Conservation (phyloP, 2,329 filamentous ascomycete species). For the Coleophoma cylindrospora region DNA sequence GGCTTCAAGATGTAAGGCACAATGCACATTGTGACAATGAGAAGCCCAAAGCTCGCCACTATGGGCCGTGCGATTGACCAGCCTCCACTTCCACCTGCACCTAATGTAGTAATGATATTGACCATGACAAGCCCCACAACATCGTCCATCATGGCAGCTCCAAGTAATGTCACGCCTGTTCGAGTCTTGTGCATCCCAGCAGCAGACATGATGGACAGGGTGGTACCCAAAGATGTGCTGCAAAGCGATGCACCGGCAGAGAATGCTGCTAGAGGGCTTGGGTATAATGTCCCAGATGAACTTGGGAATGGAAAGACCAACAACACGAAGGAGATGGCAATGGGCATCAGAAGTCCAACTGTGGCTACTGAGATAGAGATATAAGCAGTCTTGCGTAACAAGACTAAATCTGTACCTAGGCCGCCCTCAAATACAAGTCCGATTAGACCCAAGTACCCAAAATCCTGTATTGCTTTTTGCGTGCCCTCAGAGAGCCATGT, state of each 20-base stretch:
- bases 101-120: conserved; percentile 66
- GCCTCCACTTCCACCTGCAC: conserved; percentile 11
- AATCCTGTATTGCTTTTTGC: conserved; percentile 52
- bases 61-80: conserved; percentile 14
- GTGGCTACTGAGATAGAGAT: conserved; percentile 58
- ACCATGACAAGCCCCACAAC: conserved; percentile 74
- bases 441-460: conserved; percentile 71
- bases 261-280: conserved; percentile 42
- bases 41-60: conserved; percentile 16
- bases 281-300: conserved; percentile 7
- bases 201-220: conserved; percentile 59
- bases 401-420: conserved; percentile 2
- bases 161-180: conserved; percentile 58
- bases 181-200: conserved; percentile 49
- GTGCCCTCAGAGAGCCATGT: conserved; percentile 48
- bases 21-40: conserved; percentile 10
- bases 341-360: conserved; percentile 60
- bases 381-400: conserved; percentile 51
- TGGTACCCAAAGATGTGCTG: conserved; percentile 70
- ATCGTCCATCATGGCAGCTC: conserved; percentile 79
- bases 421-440: conserved; percentile 60
- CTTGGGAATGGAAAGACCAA: conserved; percentile 14
- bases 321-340: conserved; percentile 57
- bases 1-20: conserved; percentile 10
- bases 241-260: conserved; percentile 69